Evolutionary conservation across 345 rosid species (phyloP).

Genomic region (Dipteronia sinensis): DNA sequence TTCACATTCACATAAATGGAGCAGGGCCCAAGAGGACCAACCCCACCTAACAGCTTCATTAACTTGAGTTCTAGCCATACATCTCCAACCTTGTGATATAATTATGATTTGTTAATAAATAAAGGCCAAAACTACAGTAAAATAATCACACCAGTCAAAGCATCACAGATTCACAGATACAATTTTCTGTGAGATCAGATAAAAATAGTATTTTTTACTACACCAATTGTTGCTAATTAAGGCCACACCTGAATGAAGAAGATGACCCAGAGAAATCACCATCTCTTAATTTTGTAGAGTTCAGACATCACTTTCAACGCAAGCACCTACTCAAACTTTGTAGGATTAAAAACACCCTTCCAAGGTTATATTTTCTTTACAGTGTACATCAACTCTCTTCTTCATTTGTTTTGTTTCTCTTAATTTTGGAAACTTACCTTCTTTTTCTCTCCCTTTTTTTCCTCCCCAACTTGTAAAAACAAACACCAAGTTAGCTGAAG

Average conservation of each 20-base stretch:
- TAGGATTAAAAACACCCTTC: too few species aligned
- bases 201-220: not conserved
- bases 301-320: not conserved
- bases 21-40: slow-evolving; percentile 22
- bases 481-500: slow-evolving; percentile 21
- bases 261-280: slow-evolving; percentile 2
- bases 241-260: not conserved
- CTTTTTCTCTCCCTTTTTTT: slow-evolving; percentile 12
- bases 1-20: slow-evolving; percentile 20
- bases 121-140: not conserved
- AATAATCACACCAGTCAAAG: not conserved
- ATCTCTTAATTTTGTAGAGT: not conserved
- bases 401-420: not conserved
- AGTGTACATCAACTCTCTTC: slow-evolving; percentile 22
- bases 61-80: not conserved
- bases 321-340: too few species aligned
- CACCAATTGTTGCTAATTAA: not conserved
- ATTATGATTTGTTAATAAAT: not conserved
- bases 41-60: slow-evolving; percentile 5
- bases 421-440: slow-evolving; percentile 8
- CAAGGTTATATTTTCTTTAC: slow-evolving; percentile 27
- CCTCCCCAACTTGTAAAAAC: slow-evolving; percentile 18
- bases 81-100: not conserved
- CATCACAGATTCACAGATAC: too few species aligned
- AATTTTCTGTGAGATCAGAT: too few species aligned